Evolutionary conservation across 164 flowering plant species (phyloP).

Genomic region (Annona cherimola): DNA sequence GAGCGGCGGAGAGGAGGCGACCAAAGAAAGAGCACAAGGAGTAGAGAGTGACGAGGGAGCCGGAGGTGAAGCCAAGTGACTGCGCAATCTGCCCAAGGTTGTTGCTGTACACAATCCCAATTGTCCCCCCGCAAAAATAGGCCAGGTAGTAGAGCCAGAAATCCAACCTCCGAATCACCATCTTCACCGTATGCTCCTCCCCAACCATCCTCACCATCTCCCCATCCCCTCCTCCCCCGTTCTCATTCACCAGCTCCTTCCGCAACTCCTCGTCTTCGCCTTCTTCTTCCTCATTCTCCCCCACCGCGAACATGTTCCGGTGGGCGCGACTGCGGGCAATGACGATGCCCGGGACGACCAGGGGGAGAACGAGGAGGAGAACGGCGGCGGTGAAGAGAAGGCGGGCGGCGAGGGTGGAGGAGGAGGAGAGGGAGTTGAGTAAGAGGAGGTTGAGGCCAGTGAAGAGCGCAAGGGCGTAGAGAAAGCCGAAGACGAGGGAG

Average conservation of each 20-base stretch:
- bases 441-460: constrained; percentile 79
- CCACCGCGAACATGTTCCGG: constrained; percentile 41
- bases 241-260: constrained; percentile 38
- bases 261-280: constrained; percentile 71
- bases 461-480: constrained; percentile 56
- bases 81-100: constrained; percentile 91
- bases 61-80: constrained; percentile 57
- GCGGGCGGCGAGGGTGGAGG: constrained; percentile 23
- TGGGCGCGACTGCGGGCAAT: constrained; percentile 57
- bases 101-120: constrained; percentile 94
- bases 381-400: constrained; percentile 63
- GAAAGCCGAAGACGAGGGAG: constrained; percentile 55
- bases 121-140: constrained; percentile 91
- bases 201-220: constrained; percentile 55
- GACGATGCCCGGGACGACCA: constrained; percentile 64
- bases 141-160: constrained; percentile 89
- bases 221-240: background rate
- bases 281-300: constrained; percentile 46
- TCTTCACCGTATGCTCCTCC: constrained; percentile 59
- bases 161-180: constrained; percentile 55
- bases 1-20: constrained; percentile 81
- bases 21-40: constrained; percentile 96
- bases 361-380: constrained; percentile 54
- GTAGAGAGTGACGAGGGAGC: constrained; percentile 60
- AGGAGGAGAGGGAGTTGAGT: constrained; percentile 35